Conservation (phyloP, 2,329 filamentous ascomycete genomes). For the Pseudogymnoascus sp. region DNA sequence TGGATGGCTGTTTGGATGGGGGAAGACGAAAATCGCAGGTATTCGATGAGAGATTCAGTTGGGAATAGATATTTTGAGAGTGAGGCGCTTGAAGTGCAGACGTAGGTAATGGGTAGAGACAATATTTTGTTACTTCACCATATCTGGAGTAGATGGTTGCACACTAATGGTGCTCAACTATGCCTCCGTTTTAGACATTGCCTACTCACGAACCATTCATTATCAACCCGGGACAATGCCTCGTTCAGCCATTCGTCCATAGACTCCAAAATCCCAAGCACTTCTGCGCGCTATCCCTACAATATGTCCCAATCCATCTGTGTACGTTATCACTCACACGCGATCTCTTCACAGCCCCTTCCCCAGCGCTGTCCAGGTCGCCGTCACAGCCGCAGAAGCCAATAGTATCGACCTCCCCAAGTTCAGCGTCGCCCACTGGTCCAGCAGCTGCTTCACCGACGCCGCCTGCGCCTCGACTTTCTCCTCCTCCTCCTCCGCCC, state of each 20-base stretch:
- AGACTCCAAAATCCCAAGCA: background rate
- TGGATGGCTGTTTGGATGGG: constrained; percentile 31
- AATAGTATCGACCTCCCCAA: constrained; percentile 34
- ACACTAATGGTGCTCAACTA: background rate
- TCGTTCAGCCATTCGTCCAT: background rate
- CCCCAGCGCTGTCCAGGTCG: constrained; percentile 23
- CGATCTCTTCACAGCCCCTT: background rate
- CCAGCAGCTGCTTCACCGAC: constrained; percentile 43
- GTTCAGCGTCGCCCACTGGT: constrained; percentile 48
- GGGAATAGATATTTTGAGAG: constrained; percentile 13
- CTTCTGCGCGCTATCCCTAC: no score
- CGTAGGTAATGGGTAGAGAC: background rate
- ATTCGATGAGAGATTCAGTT: constrained; percentile 5
- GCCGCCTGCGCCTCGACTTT: constrained; percentile 31
- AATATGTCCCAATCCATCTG: background rate
- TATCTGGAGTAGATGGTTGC: background rate
- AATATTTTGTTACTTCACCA: background rate
- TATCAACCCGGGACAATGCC: background rate
- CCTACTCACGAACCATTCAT: background rate
- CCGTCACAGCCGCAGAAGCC: constrained; percentile 21
- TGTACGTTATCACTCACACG: background rate
- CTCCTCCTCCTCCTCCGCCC: constrained; percentile 32
- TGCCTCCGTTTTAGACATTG: background rate
- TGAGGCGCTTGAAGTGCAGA: constrained; percentile 9
- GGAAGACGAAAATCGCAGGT: constrained; percentile 3